phyloP scores from a whole-genome alignment of 495 filamentous ascomycete genomes.

The Podospora anserina region DNA sequence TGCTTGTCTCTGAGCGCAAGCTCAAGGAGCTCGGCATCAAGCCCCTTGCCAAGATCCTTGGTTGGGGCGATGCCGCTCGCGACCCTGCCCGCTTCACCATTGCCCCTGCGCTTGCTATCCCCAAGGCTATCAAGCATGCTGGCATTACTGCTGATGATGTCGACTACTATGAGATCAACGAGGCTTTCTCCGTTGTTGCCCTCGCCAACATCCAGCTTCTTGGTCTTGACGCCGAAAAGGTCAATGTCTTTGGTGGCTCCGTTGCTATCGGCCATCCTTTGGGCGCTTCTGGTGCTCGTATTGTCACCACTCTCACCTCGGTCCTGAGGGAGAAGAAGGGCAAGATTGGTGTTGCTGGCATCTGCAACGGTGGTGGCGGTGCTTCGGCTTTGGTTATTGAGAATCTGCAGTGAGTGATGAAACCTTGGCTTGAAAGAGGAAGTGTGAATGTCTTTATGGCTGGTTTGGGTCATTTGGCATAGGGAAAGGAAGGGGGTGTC shows the following conservation, averaged over 20 bases:
- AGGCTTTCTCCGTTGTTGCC: constrained; percentile 96
- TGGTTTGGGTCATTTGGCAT: background rate
- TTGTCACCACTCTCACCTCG: constrained; percentile 84
- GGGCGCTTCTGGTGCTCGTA: constrained; percentile 88
- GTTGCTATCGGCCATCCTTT: constrained; percentile 95
- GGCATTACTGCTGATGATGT: constrained; percentile 68
- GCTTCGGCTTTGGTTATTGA: constrained; percentile 90
- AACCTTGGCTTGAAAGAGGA: background rate
- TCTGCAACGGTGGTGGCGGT: constrained; percentile 97
- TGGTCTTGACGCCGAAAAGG: constrained; percentile 71
- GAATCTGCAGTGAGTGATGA: constrained; percentile 48
- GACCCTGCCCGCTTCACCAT: constrained; percentile 93
- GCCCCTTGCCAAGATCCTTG: constrained; percentile 90
- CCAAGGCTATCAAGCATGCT: constrained; percentile 93
- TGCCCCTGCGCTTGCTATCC: constrained; percentile 88
- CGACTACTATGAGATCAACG: constrained; percentile 97
- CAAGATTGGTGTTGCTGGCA: constrained; percentile 90
- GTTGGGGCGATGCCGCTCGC: constrained; percentile 92
- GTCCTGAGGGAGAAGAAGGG: constrained; percentile 85
- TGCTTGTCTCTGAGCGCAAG: constrained; percentile 86
- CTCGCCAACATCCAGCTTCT: constrained; percentile 93
- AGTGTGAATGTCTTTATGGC: background rate
- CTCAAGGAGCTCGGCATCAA: constrained; percentile 84
- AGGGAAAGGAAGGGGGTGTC: background rate
- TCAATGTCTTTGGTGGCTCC: constrained; percentile 93